A percentile compares a stretch with the other conserved stretches of the same genome.
Conservation (phyloP, 148 eudicot genomes). For the Spergularia marina region DNA sequence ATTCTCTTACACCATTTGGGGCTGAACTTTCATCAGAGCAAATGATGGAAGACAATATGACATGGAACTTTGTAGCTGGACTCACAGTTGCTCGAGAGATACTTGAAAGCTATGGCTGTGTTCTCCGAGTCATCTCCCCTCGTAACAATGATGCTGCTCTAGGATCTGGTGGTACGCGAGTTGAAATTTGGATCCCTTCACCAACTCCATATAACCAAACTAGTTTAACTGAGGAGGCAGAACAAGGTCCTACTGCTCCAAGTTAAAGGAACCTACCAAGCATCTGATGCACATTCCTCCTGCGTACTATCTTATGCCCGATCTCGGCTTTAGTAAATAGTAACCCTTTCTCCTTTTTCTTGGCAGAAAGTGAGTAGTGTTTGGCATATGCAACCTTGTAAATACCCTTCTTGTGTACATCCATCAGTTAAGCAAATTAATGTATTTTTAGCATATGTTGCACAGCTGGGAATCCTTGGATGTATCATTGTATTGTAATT, state of each 20-base stretch:
- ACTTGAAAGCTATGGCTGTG: slow-evolving; percentile 89
- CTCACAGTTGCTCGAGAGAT: slow-evolving; percentile 89
- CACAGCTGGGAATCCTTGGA: no score
- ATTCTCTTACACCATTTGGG: slow-evolving; percentile 86
- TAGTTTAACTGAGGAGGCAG: slow-evolving; percentile 25
- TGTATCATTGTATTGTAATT: no score
- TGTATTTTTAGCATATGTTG: no score
- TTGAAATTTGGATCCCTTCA: slow-evolving; percentile 90
- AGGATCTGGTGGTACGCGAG: slow-evolving; percentile 79
- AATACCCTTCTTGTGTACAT: slow-evolving; percentile 2
- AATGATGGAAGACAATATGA: slow-evolving; percentile 85
- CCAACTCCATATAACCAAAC: slow-evolving; percentile 33
- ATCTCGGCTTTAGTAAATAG: not conserved
- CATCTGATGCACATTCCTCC: slow-evolving; percentile 2
- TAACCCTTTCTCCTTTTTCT: not conserved
- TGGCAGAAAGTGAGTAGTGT: no score
- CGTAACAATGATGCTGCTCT: slow-evolving; percentile 52
- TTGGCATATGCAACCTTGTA: slow-evolving; percentile 9
- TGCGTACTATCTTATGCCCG: not conserved
- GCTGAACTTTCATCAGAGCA: slow-evolving; percentile 57
- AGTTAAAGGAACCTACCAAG: not conserved
- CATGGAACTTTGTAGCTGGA: slow-evolving; percentile 96
- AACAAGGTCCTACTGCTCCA: not conserved
- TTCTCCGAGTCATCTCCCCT: slow-evolving; percentile 86
- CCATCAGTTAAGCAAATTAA: no score